Conservation (phyloP, 176 grass and related monocot genomes). For the Lolium multiflorum region DNA sequence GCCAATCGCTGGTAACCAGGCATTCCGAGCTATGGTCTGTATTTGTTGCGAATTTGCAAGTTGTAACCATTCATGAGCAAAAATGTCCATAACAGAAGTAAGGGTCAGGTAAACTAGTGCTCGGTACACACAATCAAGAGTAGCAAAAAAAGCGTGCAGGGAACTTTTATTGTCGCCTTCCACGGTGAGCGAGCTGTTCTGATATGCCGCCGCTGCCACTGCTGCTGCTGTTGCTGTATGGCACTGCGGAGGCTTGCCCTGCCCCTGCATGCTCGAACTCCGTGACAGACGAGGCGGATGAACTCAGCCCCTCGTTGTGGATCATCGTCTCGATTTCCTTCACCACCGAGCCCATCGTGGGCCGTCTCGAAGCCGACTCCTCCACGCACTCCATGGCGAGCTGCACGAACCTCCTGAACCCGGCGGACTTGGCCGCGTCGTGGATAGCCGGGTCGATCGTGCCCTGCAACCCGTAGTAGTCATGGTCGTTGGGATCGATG, state of each 20-base stretch:
- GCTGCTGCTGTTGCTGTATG: constrained; percentile 12
- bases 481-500: constrained; percentile 58
- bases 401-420: constrained; percentile 74
- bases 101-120: neutral
- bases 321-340: constrained; percentile 83
- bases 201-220: neutral
- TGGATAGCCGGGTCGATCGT: constrained; percentile 65
- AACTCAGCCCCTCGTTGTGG: constrained; percentile 46
- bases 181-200: constrained; percentile 1
- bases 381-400: constrained; percentile 73
- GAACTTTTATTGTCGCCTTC: neutral
- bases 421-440: constrained; percentile 36
- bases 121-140: neutral
- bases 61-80: constrained; percentile 4
- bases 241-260: too few relatives aligned
- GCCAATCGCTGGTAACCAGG: neutral
- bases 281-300: constrained; percentile 31
- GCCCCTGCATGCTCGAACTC: constrained; percentile 25
- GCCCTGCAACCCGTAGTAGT: constrained; percentile 65
- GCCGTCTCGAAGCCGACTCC: constrained; percentile 57
- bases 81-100: constrained; percentile 16
- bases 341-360: constrained; percentile 74
- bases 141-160: neutral
- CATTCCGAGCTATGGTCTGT: too few relatives aligned
- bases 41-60: neutral